A percentile compares a stretch with the other conserved stretches of the same genome.
Evolutionary conservation across 768 basidiomycete genomes (phyloP).

Genomic region (Phanerochaete sordida): DNA sequence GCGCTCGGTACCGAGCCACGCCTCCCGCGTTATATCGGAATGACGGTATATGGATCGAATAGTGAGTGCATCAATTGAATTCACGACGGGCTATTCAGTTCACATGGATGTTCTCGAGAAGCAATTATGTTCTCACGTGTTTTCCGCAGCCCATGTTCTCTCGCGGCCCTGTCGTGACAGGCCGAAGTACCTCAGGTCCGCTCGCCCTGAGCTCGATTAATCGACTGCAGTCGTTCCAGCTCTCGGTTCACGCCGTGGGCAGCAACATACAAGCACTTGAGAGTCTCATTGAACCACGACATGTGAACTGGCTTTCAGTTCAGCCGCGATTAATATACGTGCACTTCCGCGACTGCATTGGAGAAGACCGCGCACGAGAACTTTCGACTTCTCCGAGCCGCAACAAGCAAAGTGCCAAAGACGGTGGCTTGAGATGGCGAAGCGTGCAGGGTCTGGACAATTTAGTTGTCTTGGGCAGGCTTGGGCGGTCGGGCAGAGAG

Average conservation of each 20-base stretch:
- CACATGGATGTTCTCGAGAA: background rate
- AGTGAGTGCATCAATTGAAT: background rate
- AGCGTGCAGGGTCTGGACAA: background rate
- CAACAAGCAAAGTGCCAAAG: slow-evolving; percentile 9
- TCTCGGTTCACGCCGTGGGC: background rate
- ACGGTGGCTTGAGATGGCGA: background rate
- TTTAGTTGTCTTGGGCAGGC: background rate
- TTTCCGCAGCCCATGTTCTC: background rate
- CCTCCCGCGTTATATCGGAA: background rate
- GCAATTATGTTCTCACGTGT: background rate
- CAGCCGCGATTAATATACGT: background rate
- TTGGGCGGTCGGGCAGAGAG: background rate
- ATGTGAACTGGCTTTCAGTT: background rate
- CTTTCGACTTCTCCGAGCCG: background rate
- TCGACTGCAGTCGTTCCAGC: background rate
- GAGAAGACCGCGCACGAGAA: background rate
- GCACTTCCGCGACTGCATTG: background rate
- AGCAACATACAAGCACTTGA: background rate
- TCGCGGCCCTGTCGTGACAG: background rate
- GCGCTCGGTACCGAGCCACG: background rate
- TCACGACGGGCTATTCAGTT: background rate
- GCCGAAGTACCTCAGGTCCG: background rate
- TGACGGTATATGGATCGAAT: background rate
- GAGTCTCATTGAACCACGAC: background rate
- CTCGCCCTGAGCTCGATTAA: background rate